Percentiles rank a stretch among this genome's conserved stretches.
phyloP scores from a whole-genome alignment of 2,329 filamentous ascomycete genomes.

The Chaetomium olivaceum region DNA sequence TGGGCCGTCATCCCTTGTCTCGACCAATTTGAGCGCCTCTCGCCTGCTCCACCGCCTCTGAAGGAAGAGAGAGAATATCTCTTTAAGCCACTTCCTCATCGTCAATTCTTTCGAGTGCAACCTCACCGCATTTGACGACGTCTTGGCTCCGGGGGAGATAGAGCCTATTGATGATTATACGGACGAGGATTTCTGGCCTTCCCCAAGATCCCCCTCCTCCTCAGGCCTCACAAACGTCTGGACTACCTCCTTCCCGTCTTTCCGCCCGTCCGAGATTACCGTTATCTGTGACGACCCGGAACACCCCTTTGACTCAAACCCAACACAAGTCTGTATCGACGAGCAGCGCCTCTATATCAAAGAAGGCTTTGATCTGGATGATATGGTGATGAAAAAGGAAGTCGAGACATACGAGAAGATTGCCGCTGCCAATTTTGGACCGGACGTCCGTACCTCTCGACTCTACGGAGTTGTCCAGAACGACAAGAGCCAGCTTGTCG shows the following conservation, averaged over 20 bases:
- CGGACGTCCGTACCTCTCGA: constrained; percentile 7
- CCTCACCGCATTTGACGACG: constrained; percentile 10
- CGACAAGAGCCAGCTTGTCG: constrained; percentile 7
- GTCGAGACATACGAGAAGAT: constrained; percentile 15
- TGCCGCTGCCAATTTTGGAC: neutral
- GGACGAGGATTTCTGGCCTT: neutral
- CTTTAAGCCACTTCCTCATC: constrained; percentile 10
- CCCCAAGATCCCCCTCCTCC: neutral
- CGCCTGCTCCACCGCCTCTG: constrained; percentile 9
- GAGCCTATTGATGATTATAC: neutral
- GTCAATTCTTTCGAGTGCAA: constrained; percentile 4
- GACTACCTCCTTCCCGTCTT: constrained; percentile 17
- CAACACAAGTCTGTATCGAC: constrained; percentile 1
- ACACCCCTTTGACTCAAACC: constrained; percentile 11
- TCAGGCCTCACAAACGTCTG: neutral
- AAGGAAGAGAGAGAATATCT: neutral
- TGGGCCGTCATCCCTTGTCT: constrained; percentile 15
- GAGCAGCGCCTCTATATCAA: constrained; percentile 13
- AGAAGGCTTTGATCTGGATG: neutral
- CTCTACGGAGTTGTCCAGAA: constrained; percentile 16
- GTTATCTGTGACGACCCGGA: constrained; percentile 11
- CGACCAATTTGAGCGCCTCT: constrained; percentile 10
- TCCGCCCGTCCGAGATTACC: constrained; percentile 1
- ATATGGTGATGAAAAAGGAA: neutral
- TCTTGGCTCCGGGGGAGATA: constrained; percentile 5